Evolutionary conservation across 257 asterid species (phyloP), one percentile per base, ranked within the genome.

Genomic region (Rauvolfia tetraphylla): DNA sequence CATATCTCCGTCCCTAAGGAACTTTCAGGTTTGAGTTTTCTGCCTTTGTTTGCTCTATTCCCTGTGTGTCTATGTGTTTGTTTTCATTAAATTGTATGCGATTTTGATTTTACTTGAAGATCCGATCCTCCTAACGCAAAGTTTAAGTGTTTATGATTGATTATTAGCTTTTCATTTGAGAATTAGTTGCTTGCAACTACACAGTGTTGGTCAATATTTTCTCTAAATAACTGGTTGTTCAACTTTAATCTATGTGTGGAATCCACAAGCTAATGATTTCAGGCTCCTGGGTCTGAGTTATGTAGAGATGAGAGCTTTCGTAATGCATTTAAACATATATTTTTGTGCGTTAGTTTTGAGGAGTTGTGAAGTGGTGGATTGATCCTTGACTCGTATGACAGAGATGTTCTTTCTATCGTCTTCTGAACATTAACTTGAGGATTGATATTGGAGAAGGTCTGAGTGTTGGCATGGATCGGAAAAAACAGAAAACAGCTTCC

Each of bases 391-490:
- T 69, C 71, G 14, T 11, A 36, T 77, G 63, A 62, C 84, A 80
- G 84, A 75, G 71, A 62, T 81, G 75, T 68, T 78, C 67, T 46
- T 71, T 61, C 42, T 79, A 81, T 77, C 81, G 39, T 74, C 76
- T 81, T 87, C 80, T 85, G 66, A 83, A 85, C 73, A 63, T 73
- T 75, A 80, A 70, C 44, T 81, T 72, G 80, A 66, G 34, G 41
- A 84, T 82, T 89, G 85, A 80, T 69, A 57, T 66, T 70, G 69
- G 68, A 81, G 86, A 78, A 81, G 81, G 76, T 68, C 66, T 58
- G 74, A 58, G 66, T 67, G 68, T 59, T 66, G 79, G 34, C 34
- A 81, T 79, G 83, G 85, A 80, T 42, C 38, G 72, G 73, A 83
- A 39, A 78, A 84, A 78, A 34, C 78, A 48, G 46, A 82, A 81